phyloP scores from a whole-genome alignment of 208 protist genomes.

The Kentomonas sorsogonicus region DNA sequence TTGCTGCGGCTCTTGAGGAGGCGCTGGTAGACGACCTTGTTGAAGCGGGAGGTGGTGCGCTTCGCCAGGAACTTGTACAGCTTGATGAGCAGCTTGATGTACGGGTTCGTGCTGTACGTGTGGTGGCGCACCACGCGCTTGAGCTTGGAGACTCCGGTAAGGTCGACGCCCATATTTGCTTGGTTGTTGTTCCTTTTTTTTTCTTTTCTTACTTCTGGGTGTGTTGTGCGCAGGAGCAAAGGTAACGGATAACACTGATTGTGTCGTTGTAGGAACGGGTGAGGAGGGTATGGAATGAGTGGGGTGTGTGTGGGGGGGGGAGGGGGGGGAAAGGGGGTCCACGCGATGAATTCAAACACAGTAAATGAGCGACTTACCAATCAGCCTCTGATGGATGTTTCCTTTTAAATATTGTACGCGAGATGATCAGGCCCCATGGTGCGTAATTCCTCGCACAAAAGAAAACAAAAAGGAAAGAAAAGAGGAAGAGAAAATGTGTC shows the following conservation, averaged over 20 bases:
- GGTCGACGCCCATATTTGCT: constrained; percentile 84
- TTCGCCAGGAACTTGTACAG: constrained; percentile 99
- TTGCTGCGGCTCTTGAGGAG: constrained; percentile 96
- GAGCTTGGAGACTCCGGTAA: constrained; percentile 87
- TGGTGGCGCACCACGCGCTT: constrained; percentile 90
- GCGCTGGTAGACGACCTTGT: constrained; percentile 95
- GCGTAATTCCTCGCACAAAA: too few relatives aligned
- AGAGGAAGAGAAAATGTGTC: background rate
- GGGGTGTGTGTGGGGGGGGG: too few relatives aligned
- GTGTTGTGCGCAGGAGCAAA: too few relatives aligned
- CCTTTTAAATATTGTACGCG: background rate
- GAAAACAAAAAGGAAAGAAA: background rate
- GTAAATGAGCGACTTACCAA: too few relatives aligned
- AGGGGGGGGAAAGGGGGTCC: too few relatives aligned
- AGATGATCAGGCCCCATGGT: background rate
- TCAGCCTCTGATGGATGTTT: too few relatives aligned
- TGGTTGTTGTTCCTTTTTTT: too few relatives aligned
- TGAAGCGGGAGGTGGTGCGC: constrained; percentile 97
- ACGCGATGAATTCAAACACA: too few relatives aligned
- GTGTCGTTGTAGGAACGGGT: too few relatives aligned
- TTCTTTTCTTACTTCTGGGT: too few relatives aligned
- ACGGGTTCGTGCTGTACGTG: constrained; percentile 95
- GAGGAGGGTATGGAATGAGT: too few relatives aligned
- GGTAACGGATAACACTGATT: too few relatives aligned
- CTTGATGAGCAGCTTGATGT: constrained; percentile 98